Base-by-base conservation (phyloP, 805 yeast species). In the Clavispora carvajalis region DNA sequence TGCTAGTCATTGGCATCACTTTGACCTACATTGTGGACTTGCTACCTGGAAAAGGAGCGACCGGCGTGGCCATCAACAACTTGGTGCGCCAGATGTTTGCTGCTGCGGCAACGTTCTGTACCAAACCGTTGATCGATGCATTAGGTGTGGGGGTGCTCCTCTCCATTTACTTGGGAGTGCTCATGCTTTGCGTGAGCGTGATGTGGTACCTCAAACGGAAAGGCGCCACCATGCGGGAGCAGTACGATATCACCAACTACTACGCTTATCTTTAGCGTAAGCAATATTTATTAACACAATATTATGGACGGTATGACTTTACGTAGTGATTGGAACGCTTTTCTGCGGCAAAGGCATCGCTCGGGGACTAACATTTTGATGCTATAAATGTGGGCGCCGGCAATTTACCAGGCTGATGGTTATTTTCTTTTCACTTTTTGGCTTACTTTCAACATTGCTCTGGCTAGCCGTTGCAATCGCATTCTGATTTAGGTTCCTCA, bases 31-130 rank as follows among this genome's bases (percentile, higher is more conserved):
- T 87, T 41, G 89, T 87, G 1, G 96, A 87, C 54, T 78, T 88
- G 1, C 68, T 88, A 34, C 95, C 96, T 0, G 95, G 95, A 0
- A 73, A 81, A 52, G 95, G 95, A 31, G 90, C 95, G 11, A 84
- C 95, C 0, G 95, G 95, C 1, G 85, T 87, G 36, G 95, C 95
- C 0, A 59, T 88, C 37, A 87, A 85, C 53, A 88, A 87, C 55
- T 71, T 87, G 41, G 68, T 82, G 15, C 71, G 96, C 51, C 84
- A 80, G 70, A 63, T 78, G 2, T 63, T 84, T 44, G 95, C 95
- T 1, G 86, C 95, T 0, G 69, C 72, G 2, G 90, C 87, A 9
- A 79, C 89, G 1, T 88, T 87, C 57, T 69, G 81, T 7, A 77
- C 85, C 1, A 88, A 82, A 31, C 95, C 95, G 0, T 65, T 85